Percentiles rank a stretch among this genome's conserved stretches.
Evolutionary conservation across 1,284 basidiomycete genomes (phyloP).

Genomic region (Ustanciosporium gigantosporum): DNA sequence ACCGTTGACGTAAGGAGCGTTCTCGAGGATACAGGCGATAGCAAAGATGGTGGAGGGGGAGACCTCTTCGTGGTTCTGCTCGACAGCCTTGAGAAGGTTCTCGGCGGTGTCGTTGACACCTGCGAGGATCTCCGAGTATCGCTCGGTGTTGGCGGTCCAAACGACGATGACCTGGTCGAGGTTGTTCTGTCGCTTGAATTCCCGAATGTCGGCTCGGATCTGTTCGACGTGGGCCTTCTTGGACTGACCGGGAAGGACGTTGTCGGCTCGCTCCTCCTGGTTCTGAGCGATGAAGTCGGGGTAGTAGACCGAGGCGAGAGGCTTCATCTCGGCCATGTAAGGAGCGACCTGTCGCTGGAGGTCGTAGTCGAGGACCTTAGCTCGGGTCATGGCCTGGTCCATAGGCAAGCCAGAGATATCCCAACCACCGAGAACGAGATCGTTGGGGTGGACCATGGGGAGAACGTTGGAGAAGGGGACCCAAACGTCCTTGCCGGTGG

Average conservation of each 20-base stretch:
- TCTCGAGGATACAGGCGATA: conserved; percentile 92
- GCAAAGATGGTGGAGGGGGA: conserved; percentile 95
- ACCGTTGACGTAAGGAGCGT: conserved; percentile 93
- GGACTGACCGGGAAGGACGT: conserved; percentile 79
- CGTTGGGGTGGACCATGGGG: conserved; percentile 98
- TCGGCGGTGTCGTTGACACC: conserved; percentile 95
- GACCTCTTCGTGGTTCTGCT: conserved; percentile 83
- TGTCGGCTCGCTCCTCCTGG: conserved; percentile 93
- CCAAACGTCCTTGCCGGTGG: conserved; percentile 85
- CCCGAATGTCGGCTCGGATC: conserved; percentile 87
- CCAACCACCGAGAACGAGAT: conserved; percentile 95
- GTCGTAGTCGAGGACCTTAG: conserved; percentile 93
- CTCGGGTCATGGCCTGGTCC: conserved; percentile 91
- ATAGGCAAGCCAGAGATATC: conserved; percentile 85
- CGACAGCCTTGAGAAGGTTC: conserved; percentile 81
- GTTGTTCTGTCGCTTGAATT: conserved; percentile 81
- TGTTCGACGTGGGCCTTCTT: conserved; percentile 91
- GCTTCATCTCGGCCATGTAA: conserved; percentile 79
- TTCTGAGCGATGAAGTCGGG: conserved; percentile 81
- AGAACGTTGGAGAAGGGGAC: conserved; percentile 91
- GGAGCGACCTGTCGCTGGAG: conserved; percentile 92
- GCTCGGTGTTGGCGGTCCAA: conserved; percentile 99
- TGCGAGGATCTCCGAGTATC: conserved; percentile 90
- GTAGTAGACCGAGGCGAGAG: conserved; percentile 88
- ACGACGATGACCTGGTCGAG: conserved; percentile 84